phyloP scores from a whole-genome alignment of 225 moss, liverwort and hornwort genomes.

The Sphagnum contortum region DNA sequence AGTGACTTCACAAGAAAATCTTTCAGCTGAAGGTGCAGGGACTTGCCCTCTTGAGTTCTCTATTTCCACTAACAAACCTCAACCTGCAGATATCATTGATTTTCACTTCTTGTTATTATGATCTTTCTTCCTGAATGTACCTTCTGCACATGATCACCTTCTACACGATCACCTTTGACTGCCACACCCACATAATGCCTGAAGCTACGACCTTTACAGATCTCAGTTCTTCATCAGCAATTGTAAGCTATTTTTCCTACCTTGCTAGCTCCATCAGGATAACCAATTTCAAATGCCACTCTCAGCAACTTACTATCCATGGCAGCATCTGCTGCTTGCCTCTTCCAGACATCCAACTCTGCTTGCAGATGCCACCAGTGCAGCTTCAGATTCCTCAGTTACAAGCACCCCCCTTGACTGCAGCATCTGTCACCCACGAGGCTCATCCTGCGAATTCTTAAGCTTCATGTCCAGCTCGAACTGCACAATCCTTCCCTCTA shows the following conservation, averaged over 20 bases:
- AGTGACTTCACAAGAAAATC: constrained; percentile 20
- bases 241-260: constrained; percentile 24
- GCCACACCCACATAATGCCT: constrained; percentile 17
- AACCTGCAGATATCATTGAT: constrained; percentile 32
- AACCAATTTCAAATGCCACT: constrained; percentile 11
- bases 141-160: constrained; percentile 18
- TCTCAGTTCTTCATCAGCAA: constrained; percentile 12
- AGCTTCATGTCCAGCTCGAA: constrained; percentile 15
- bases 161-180: neutral
- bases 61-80: constrained; percentile 39
- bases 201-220: constrained; percentile 13
- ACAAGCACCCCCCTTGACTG: constrained; percentile 3
- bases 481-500: constrained; percentile 12
- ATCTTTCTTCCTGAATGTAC: constrained; percentile 16
- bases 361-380: constrained; percentile 14
- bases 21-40: constrained; percentile 12
- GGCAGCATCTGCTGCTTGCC: constrained; percentile 15
- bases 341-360: constrained; percentile 33
- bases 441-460: constrained; percentile 13
- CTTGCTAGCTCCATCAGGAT: constrained; percentile 24
- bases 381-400: constrained; percentile 6
- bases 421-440: constrained; percentile 1
- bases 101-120: constrained; percentile 16
- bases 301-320: constrained; percentile 20
- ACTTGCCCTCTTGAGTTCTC: constrained; percentile 17